Evolutionary conservation across 345 rosid species (phyloP), one percentile per base, ranked within the genome.

Genomic region (Raphanus sativus): DNA sequence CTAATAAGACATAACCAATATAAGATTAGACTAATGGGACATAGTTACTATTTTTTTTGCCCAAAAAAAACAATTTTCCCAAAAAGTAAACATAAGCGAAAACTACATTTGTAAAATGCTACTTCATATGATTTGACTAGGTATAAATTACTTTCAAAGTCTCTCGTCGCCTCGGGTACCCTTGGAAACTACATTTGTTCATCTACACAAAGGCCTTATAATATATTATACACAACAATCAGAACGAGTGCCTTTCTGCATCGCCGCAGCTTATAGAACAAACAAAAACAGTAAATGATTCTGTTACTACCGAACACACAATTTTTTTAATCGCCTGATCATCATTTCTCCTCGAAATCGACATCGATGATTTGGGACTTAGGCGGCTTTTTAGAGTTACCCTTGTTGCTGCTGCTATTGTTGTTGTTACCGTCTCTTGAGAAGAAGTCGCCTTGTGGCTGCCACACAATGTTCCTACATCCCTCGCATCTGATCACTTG

Each of bases 391-490:
- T 79, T 79, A 40, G 82, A 74, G 71, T 69, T 79, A 0, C 71
- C 82, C 78, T 74, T 62, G 26, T 84, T 85, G 30, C 30, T 28
- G 30, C 85, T 45, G 33, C 86, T 45, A 45, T 16, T 60, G 8
- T 58, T 75, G 29, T 40, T 42, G 70, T 74, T 65, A 8, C 87
- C 79, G 52, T 85, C 89, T 81, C 84, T 75, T 21, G 90, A 83
- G 81, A 86, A 87, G 79, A 87, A 86, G 79, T 87, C 97, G 45
- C 87, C 90, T 83, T 87, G 70, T 2, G 98, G 93, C 67, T 94
- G 93, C 97, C 98, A 94, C 65, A 94, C 98, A 28, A 78, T 92
- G 88, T 94, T 94, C 69, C 98, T 87, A 55, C 98, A 92, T 62
- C 92, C 79, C 15, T 85, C 67, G 56, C 98, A 94, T 1, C 88